Percentiles rank a stretch among this genome's conserved stretches.
Evolutionary conservation across 164 flowering plant genomes (phyloP).

Genomic region (Aristolochia californica): DNA sequence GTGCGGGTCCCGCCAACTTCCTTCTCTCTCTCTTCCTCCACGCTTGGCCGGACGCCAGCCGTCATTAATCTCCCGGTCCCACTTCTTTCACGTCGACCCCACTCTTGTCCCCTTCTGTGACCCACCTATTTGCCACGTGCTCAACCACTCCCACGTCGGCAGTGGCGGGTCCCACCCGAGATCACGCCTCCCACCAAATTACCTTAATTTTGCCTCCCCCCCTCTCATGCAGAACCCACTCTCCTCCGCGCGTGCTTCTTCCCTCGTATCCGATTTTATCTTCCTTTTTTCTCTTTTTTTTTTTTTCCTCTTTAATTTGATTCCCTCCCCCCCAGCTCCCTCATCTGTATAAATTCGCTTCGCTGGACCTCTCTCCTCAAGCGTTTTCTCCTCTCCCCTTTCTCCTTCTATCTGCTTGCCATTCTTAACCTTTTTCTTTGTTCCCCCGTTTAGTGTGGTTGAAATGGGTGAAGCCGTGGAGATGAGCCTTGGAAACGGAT

Average conservation of each 20-base stretch:
- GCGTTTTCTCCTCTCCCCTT: background rate
- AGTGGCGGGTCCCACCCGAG: constrained; percentile 2
- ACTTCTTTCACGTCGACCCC: background rate
- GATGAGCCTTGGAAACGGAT: no score
- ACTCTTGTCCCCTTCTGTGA: background rate
- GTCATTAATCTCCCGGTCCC: background rate
- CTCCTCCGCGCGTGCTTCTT: constrained; percentile 9
- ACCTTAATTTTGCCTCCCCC: constrained; percentile 1
- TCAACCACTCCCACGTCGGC: background rate
- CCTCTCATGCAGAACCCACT: constrained; percentile 1
- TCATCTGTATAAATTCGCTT: background rate
- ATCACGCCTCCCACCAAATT: constrained; percentile 6
- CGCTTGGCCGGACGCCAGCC: no score
- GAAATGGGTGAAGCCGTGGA: constrained; percentile 37
- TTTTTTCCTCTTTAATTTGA: background rate
- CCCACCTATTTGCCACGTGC: no score
- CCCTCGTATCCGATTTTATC: background rate
- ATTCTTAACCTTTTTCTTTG: no score
- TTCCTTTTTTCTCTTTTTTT: background rate
- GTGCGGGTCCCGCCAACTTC: no score
- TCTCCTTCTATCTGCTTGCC: no score
- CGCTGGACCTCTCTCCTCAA: background rate
- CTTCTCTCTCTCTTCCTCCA: no score
- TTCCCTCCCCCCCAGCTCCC: background rate
- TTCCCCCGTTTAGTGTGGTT: constrained; percentile 18